phyloP scores from a whole-genome alignment of 2,329 filamentous ascomycete species.

The Hypoxylon sp. region DNA sequence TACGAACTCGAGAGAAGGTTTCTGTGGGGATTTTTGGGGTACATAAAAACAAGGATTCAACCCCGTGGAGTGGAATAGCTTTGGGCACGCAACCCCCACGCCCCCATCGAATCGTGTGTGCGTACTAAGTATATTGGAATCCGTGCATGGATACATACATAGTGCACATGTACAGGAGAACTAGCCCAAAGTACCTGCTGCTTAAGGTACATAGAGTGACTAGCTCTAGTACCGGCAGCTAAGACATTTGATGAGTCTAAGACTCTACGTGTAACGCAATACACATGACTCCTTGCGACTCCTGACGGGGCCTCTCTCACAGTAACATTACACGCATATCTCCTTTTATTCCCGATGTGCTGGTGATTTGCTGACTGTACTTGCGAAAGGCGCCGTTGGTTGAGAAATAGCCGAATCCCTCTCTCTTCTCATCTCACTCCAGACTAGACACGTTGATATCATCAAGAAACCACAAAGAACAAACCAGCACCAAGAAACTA shows the following conservation, averaged over 20 bases:
- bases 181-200: conserved; percentile 23
- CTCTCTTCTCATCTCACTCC: neutral
- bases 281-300: conserved; percentile 27
- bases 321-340: conserved; percentile 32
- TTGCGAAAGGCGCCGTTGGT: conserved; percentile 1
- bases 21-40: conserved; percentile 40
- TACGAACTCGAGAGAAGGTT: conserved; percentile 30
- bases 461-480: no score
- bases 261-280: conserved; percentile 28
- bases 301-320: conserved; percentile 12
- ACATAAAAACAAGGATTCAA: conserved; percentile 41
- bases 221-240: conserved; percentile 24
- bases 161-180: no score
- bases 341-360: conserved; percentile 32
- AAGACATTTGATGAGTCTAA: conserved; percentile 23
- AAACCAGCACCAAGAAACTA: conserved; percentile 5
- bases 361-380: conserved; percentile 8
- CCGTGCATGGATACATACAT: no score
- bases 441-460: conserved; percentile 8
- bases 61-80: conserved; percentile 41
- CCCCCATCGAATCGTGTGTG: conserved; percentile 12
- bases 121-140: no score
- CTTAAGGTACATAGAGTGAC: conserved; percentile 21
- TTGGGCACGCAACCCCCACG: conserved; percentile 26
- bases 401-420: conserved; percentile 13